Evolutionary conservation across 176 grass and related monocot genomes (phyloP).

Genomic region (Coix lacrymajobi): DNA sequence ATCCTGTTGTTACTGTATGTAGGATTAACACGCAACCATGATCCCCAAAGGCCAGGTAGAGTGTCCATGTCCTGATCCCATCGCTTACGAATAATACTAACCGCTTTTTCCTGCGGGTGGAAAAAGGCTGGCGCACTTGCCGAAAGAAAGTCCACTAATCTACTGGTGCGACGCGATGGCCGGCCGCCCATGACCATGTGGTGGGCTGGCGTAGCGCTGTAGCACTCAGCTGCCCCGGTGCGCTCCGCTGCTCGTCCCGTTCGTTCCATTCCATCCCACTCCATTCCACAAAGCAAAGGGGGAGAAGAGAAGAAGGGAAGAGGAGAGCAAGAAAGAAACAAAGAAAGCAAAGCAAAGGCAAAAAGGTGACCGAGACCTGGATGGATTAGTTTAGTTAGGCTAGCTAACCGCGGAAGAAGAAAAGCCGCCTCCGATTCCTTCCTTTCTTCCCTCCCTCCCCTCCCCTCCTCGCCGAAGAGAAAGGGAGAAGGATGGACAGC

Average conservation of each 20-base stretch:
- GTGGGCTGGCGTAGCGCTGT: slow-evolving; percentile 29
- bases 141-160: slow-evolving; percentile 42
- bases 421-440: slow-evolving; percentile 46
- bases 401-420: slow-evolving; percentile 30
- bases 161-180: neutral
- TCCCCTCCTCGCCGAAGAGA: slow-evolving; percentile 31
- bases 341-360: neutral
- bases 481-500: slow-evolving; percentile 26
- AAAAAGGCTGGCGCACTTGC: slow-evolving; percentile 45
- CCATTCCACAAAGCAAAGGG: slow-evolving; percentile 20
- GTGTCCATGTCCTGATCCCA: slow-evolving; percentile 14
- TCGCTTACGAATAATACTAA: slow-evolving; percentile 5
- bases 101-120: neutral
- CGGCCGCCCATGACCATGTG: slow-evolving; percentile 18
- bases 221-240: neutral
- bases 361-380: neutral
- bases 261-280: neutral
- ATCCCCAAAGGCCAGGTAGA: no score
- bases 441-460: slow-evolving; percentile 37
- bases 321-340: neutral
- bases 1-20: no score
- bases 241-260: no score
- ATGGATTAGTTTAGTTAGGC: slow-evolving; percentile 20
- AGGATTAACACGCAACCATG: slow-evolving; percentile 11
- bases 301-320: no score